These are phyloP conservation scores for Epichloe bromicola DNA, from an alignment of 2,329 filamentous ascomycete species.

Conservation along the genomic window DNA sequence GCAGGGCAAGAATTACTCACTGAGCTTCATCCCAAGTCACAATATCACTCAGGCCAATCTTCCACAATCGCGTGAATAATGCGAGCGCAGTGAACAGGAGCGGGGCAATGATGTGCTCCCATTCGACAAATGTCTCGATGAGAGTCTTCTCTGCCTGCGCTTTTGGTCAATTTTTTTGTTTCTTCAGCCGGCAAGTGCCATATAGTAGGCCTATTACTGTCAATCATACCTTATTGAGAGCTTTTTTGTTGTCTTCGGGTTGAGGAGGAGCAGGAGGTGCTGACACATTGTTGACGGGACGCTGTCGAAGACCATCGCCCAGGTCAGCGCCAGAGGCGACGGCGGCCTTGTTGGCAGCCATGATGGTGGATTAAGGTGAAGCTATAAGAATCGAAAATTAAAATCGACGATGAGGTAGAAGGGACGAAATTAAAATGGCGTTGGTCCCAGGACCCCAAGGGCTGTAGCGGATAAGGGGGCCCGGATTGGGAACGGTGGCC, in stretches of 20 bases:
- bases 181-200: not conserved
- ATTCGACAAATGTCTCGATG: constrained; percentile 48
- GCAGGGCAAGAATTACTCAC: constrained; percentile 25
- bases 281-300: constrained; percentile 28
- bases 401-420: constrained; percentile 1
- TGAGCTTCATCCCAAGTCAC: constrained; percentile 58
- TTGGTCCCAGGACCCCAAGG: not conserved
- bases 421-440: constrained; percentile 2
- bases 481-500: constrained; percentile 3
- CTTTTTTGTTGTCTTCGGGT: constrained; percentile 47
- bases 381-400: not conserved
- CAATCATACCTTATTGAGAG: constrained; percentile 36
- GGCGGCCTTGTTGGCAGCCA: constrained; percentile 42
- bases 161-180: constrained; percentile 8
- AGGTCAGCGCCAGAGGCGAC: constrained; percentile 48
- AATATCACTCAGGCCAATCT: constrained; percentile 55
- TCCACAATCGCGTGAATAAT: constrained; percentile 55
- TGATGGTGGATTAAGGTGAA: constrained; percentile 16
- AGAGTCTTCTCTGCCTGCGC: constrained; percentile 33
- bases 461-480: not conserved
- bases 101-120: constrained; percentile 49
- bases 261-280: constrained; percentile 26
- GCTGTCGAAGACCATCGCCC: constrained; percentile 42
- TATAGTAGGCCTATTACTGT: not conserved
- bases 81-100: constrained; percentile 48